Evolutionary conservation across 2,329 filamentous ascomycete species (phyloP).

Genomic region (Epicoccum sorghinum): DNA sequence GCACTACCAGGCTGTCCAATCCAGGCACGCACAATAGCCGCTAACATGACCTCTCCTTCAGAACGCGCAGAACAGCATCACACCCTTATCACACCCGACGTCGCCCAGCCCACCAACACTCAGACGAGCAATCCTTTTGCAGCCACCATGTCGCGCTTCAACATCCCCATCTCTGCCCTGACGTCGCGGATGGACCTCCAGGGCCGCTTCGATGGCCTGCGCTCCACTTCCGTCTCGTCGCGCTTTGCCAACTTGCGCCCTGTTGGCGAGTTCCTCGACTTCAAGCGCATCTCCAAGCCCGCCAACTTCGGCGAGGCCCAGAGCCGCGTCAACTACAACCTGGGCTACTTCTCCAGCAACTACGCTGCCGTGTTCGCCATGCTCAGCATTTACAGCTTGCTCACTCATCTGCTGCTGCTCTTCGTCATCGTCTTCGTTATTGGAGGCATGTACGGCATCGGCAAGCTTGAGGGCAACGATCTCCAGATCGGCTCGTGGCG

Average conservation of each 20-base stretch:
- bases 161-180: constrained; percentile 89
- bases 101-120: constrained; percentile 16
- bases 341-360: constrained; percentile 97
- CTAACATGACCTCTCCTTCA: constrained; percentile 39
- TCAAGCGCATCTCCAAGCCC: constrained; percentile 95
- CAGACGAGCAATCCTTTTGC: constrained; percentile 14
- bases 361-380: constrained; percentile 93
- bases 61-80: constrained; percentile 39
- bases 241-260: constrained; percentile 94
- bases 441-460: constrained; percentile 87
- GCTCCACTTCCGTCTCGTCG: constrained; percentile 76
- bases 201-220: constrained; percentile 84
- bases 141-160: constrained; percentile 77
- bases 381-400: constrained; percentile 92
- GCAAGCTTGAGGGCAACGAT: constrained; percentile 86
- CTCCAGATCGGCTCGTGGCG: constrained; percentile 82
- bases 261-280: constrained; percentile 89
- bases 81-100: constrained; percentile 28
- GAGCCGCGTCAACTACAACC: constrained; percentile 94
- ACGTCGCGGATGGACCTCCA: constrained; percentile 87
- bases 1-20: background rate
- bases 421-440: constrained; percentile 92
- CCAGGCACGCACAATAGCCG: constrained; percentile 15
- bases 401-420: constrained; percentile 84
- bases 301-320: constrained; percentile 89